phyloP scores from a whole-genome alignment of 2,329 filamentous ascomycete genomes.

The Thielaviopsis euricoi region DNA sequence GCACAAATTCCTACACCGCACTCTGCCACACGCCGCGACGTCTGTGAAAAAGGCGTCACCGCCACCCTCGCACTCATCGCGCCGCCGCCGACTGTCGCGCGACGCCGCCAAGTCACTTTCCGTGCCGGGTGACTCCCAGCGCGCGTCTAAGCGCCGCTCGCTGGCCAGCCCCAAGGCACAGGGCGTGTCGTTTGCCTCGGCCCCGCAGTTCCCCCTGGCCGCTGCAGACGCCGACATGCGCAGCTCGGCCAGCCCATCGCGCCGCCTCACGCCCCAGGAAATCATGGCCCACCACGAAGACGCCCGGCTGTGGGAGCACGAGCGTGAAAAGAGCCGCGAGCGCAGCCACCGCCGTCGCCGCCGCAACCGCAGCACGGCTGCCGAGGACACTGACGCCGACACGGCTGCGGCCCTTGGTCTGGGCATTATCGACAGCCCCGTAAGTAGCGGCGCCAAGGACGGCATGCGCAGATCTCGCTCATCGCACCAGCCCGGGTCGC shows the following conservation, averaged over 20 bases:
- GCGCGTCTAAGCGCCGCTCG: not conserved
- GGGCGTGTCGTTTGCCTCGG: not conserved
- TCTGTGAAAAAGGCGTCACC: not conserved
- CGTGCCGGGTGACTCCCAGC: not conserved
- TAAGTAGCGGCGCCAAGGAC: not conserved
- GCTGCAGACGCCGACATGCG: not conserved
- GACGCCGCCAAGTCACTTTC: not conserved
- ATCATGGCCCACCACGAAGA: not conserved
- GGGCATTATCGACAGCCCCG: not conserved
- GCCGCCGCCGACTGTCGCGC: not conserved
- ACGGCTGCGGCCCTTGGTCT: not conserved
- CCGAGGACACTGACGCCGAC: too few relatives aligned
- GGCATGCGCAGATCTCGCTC: slow-evolving; percentile 2
- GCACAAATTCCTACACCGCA: not conserved
- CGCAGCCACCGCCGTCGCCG: not conserved
- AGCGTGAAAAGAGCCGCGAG: not conserved
- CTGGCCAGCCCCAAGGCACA: not conserved
- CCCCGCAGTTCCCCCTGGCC: not conserved
- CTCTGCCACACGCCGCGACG: not conserved
- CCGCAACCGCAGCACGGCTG: not conserved
- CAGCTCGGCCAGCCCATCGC: not conserved
- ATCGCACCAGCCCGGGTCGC: not conserved
- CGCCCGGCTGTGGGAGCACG: not conserved
- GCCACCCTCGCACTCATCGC: not conserved
- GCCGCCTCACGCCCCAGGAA: not conserved